A percentile compares a stretch with the other conserved stretches of the same genome.
Evolutionary conservation across 305 asterid genomes (phyloP).

Genomic region (Fraxinus paxiana): DNA sequence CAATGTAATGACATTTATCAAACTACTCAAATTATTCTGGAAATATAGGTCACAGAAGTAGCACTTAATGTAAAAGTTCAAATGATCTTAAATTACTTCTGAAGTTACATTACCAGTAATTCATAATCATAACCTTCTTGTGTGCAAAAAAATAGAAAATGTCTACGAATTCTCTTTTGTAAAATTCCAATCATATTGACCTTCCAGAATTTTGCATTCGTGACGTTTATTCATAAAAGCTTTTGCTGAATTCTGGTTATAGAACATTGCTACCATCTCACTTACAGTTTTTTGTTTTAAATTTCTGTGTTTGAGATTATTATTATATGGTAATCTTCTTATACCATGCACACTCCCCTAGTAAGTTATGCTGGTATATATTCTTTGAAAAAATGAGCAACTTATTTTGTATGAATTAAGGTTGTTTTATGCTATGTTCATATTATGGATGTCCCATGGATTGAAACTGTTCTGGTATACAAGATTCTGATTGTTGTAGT

Average conservation of each 20-base stretch:
- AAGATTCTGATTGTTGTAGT: background rate
- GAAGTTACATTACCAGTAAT: background rate
- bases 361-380: background rate
- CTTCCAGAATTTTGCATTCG: conserved; percentile 1
- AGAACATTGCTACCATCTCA: background rate
- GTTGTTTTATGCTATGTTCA: background rate
- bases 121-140: background rate
- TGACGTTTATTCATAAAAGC: background rate
- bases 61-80: background rate
- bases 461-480: background rate
- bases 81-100: background rate
- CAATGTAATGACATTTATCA: background rate
- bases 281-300: background rate
- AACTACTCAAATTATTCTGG: background rate
- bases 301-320: background rate
- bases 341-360: background rate
- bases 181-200: background rate
- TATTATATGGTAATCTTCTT: background rate
- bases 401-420: background rate
- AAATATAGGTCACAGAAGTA: background rate
- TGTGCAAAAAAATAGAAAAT: background rate
- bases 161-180: background rate
- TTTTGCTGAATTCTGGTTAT: background rate
- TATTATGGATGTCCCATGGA: background rate
- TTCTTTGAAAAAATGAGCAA: background rate